Percentiles rank a stretch among this genome's conserved stretches.
Conservation (phyloP, 2,329 filamentous ascomycete genomes). For the Apiospora sp. region DNA sequence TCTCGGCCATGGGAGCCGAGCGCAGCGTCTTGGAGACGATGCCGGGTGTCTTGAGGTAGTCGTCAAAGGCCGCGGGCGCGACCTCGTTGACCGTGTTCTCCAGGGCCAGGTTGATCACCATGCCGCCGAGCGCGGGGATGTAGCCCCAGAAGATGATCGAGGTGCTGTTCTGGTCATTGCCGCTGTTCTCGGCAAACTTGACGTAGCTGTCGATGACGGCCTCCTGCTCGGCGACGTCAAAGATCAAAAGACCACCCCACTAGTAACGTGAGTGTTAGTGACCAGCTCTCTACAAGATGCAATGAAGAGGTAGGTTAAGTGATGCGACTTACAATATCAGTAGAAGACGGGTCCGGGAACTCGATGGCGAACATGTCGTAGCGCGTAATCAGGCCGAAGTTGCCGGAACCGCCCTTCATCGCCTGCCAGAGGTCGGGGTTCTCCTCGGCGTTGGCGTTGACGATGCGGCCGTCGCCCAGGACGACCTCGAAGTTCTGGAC, state of each 20-base stretch:
- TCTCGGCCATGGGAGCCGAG: constrained; percentile 39
- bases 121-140: constrained; percentile 39
- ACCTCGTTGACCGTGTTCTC: constrained; percentile 42
- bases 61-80: constrained; percentile 42
- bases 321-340: constrained; percentile 23
- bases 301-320: no score
- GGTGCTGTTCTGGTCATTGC: constrained; percentile 26
- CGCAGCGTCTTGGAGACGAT: constrained; percentile 38
- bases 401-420: constrained; percentile 54
- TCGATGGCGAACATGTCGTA: constrained; percentile 38
- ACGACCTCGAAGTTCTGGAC: constrained; percentile 53
- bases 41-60: constrained; percentile 37
- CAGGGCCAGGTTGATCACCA: constrained; percentile 34
- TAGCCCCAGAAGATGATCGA: constrained; percentile 36
- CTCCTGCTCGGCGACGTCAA: constrained; percentile 21
- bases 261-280: neutral
- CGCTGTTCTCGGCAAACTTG: constrained; percentile 28
- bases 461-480: constrained; percentile 48
- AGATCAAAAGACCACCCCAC: constrained; percentile 32
- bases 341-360: neutral
- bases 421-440: constrained; percentile 53
- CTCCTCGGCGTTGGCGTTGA: constrained; percentile 47
- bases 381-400: constrained; percentile 50
- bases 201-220: constrained; percentile 30
- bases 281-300: neutral